Evolutionary conservation across 768 basidiomycete species (phyloP).

Genomic region (Tubosaeta sp.): DNA sequence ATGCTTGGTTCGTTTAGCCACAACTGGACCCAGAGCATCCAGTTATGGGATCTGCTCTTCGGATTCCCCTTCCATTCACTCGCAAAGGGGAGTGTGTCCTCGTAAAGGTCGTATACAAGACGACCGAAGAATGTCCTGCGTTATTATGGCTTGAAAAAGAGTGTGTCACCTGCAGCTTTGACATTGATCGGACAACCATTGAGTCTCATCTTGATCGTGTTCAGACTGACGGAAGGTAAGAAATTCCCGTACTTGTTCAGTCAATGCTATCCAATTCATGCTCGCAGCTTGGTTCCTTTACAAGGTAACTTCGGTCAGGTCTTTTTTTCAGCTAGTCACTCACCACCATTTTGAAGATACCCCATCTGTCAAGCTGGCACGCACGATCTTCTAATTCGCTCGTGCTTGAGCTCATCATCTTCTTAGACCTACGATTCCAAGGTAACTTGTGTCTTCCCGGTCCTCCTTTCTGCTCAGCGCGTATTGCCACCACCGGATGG

Average conservation of each 20-base stretch:
- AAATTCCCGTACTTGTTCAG: slow-evolving; percentile 84
- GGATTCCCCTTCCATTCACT: slow-evolving; percentile 45
- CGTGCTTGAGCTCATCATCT: neutral
- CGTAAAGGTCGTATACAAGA: slow-evolving; percentile 63
- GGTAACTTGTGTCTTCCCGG: slow-evolving; percentile 76
- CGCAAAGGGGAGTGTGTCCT: slow-evolving; percentile 34
- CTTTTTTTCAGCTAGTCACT: neutral
- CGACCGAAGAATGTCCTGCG: slow-evolving; percentile 70
- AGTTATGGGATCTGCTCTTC: slow-evolving; percentile 76
- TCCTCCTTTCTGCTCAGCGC: slow-evolving; percentile 80
- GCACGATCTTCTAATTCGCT: slow-evolving; percentile 13
- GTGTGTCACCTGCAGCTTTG: slow-evolving; percentile 31
- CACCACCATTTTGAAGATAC: slow-evolving; percentile 49
- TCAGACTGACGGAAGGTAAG: slow-evolving; percentile 83
- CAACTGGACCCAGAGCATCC: slow-evolving; percentile 51
- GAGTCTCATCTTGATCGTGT: neutral
- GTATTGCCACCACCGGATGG: slow-evolving; percentile 67
- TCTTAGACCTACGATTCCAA: slow-evolving; percentile 76
- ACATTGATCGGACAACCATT: neutral
- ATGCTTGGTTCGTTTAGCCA: slow-evolving; percentile 35
- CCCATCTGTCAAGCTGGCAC: slow-evolving; percentile 78
- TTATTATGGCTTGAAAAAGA: slow-evolving; percentile 86
- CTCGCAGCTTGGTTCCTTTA: slow-evolving; percentile 70
- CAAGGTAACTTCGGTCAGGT: slow-evolving; percentile 52
- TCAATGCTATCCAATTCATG: slow-evolving; percentile 91